A percentile compares a stretch with the other conserved stretches of the same genome.
These are phyloP conservation scores for Metschnikowia reukaufii DNA, from an alignment of 805 yeast genomes.

Conservation along the genomic window DNA sequence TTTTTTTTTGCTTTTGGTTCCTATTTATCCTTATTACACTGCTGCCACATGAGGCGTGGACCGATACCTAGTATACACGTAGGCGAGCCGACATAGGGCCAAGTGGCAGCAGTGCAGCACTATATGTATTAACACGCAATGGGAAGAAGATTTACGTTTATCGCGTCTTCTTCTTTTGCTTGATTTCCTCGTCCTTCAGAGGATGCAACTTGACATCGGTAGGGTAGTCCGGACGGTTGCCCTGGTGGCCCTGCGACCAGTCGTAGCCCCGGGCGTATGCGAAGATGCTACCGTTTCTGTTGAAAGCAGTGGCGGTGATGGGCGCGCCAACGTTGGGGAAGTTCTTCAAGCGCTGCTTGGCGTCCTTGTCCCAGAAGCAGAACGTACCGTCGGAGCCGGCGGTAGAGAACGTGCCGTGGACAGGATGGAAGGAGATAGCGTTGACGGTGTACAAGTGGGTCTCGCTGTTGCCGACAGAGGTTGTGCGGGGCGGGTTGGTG, in stretches of 20 bases:
- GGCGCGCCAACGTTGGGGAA: constrained; percentile 68
- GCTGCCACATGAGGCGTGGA: too few relatives aligned
- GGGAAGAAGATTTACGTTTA: neutral
- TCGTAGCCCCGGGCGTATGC: constrained; percentile 94
- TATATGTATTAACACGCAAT: too few relatives aligned
- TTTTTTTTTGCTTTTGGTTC: too few relatives aligned
- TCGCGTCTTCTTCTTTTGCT: constrained; percentile 45
- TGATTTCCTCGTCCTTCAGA: constrained; percentile 81
- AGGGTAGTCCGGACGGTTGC: constrained; percentile 73
- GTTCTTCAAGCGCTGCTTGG: constrained; percentile 80
- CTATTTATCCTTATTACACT: neutral
- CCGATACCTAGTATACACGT: too few relatives aligned
- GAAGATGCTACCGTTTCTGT: constrained; percentile 75
- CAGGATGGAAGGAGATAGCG: constrained; percentile 82
- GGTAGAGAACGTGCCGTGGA: constrained; percentile 86
- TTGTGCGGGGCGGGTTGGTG: constrained; percentile 29
- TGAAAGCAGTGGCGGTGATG: constrained; percentile 77
- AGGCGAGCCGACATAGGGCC: too few relatives aligned
- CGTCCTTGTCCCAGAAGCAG: constrained; percentile 95
- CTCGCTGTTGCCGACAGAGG: constrained; percentile 35
- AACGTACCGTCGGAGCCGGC: constrained; percentile 95
- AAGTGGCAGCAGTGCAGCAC: too few relatives aligned
- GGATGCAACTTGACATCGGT: constrained; percentile 80
- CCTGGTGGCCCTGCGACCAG: constrained; percentile 90
- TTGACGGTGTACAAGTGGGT: constrained; percentile 76